A percentile compares a stretch with the other conserved stretches of the same genome.
Conservation (phyloP, 2,329 filamentous ascomycete species). For the Fusarium albidum region DNA sequence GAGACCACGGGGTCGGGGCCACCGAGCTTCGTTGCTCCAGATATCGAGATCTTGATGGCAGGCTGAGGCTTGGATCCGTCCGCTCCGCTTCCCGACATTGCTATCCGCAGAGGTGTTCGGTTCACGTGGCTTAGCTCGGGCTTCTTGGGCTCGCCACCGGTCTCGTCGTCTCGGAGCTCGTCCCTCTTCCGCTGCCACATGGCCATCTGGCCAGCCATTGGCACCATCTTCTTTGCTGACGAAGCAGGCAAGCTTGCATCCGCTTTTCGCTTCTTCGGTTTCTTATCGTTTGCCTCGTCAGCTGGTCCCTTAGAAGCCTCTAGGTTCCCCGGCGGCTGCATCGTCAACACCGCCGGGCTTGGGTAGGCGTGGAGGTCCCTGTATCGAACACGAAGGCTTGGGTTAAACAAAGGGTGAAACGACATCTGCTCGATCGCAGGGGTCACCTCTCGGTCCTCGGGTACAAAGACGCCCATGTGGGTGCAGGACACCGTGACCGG, state of each 20-base stretch:
- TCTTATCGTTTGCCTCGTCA: slow-evolving; percentile 47
- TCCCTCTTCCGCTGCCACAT: slow-evolving; percentile 55
- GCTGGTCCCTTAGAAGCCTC: slow-evolving; percentile 37
- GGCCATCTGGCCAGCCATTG: slow-evolving; percentile 54
- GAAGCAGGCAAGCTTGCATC: slow-evolving; percentile 46
- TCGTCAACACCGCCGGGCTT: slow-evolving; percentile 68
- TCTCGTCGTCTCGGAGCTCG: slow-evolving; percentile 45
- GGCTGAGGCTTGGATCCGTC: slow-evolving; percentile 31
- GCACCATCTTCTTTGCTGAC: slow-evolving; percentile 48
- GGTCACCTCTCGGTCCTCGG: slow-evolving; percentile 67
- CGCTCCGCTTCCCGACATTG: slow-evolving; percentile 22
- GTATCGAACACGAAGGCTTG: slow-evolving; percentile 73
- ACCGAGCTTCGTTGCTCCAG: slow-evolving; percentile 32
- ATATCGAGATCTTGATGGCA: slow-evolving; percentile 46
- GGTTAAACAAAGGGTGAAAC: slow-evolving; percentile 75
- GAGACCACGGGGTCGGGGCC: slow-evolving; percentile 14
- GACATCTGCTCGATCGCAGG: slow-evolving; percentile 68
- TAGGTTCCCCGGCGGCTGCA: slow-evolving; percentile 52
- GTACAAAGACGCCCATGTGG: slow-evolving; percentile 85
- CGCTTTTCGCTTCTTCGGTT: slow-evolving; percentile 63
- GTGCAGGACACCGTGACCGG: slow-evolving; percentile 78
- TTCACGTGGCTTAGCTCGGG: slow-evolving; percentile 25
- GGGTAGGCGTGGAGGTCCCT: slow-evolving; percentile 80
- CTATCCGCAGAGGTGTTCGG: slow-evolving; percentile 34
- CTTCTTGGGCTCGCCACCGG: slow-evolving; percentile 9